Percentiles rank a stretch among this genome's conserved stretches.
phyloP scores from a whole-genome alignment of 2,329 filamentous ascomycete species.

The Ceratocystiopsis sp. region DNA sequence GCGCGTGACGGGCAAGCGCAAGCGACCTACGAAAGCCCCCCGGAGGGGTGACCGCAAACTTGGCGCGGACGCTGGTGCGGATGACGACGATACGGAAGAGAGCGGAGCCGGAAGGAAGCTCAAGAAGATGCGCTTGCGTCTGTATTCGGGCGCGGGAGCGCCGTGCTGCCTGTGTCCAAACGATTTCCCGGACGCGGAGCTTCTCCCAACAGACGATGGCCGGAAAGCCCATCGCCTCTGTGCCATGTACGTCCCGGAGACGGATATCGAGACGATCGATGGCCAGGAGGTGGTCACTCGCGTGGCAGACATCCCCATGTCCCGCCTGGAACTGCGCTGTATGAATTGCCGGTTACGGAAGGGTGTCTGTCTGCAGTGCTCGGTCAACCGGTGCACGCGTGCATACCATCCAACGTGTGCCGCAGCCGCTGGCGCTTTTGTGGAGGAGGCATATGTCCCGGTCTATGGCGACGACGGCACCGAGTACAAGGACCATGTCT shows the following conservation, averaged over 20 bases:
- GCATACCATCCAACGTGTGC: conserved; percentile 94
- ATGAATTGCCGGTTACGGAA: conserved; percentile 87
- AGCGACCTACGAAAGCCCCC: conserved; percentile 24
- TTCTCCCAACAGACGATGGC: conserved; percentile 79
- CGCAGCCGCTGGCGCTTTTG: conserved; percentile 75
- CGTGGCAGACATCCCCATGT: conserved; percentile 66
- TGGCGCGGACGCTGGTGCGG: not conserved
- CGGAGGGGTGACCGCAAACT: not conserved
- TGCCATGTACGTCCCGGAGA: conserved; percentile 82
- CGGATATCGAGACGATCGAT: conserved; percentile 59
- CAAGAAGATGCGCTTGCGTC: conserved; percentile 62
- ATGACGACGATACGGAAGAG: conserved; percentile 21
- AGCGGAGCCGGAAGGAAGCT: conserved; percentile 28
- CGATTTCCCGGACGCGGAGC: conserved; percentile 60
- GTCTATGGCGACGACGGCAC: conserved; percentile 82
- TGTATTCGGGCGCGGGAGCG: conserved; percentile 16
- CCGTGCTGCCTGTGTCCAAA: conserved; percentile 90
- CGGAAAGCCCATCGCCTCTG: conserved; percentile 77
- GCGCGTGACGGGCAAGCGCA: conserved; percentile 51
- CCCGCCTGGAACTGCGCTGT: conserved; percentile 80
- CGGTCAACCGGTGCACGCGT: conserved; percentile 79
- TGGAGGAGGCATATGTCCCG: conserved; percentile 72
- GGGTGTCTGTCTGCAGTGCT: conserved; percentile 95
- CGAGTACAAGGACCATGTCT: conserved; percentile 81
- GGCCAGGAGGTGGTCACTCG: conserved; percentile 62